Evolutionary conservation across 345 rosid species (phyloP).

Genomic region (Gossypium anomalum): DNA sequence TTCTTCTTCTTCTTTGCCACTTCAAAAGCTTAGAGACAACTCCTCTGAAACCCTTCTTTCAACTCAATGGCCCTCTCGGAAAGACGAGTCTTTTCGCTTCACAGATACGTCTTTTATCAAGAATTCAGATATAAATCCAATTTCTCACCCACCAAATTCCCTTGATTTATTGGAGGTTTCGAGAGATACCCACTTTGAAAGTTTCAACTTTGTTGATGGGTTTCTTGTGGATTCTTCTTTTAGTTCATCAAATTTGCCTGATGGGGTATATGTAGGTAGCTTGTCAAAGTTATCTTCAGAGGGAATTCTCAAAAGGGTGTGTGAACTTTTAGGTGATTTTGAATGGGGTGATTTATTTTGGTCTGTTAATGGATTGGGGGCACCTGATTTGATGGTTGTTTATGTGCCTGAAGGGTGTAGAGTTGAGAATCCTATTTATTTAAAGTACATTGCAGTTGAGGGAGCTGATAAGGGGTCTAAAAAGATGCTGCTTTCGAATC

Average conservation of each 20-base stretch:
- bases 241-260: conserved; percentile 52
- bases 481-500: conserved; percentile 74
- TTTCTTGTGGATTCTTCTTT: conserved; percentile 48
- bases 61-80: conserved; percentile 84
- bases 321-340: conserved; percentile 44
- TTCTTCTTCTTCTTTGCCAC: conserved; percentile 33
- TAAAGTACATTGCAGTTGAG: conserved; percentile 66
- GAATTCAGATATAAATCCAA: conserved; percentile 56
- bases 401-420: conserved; percentile 80
- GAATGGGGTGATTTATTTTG: conserved; percentile 80
- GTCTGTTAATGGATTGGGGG: conserved; percentile 87
- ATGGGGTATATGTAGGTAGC: conserved; percentile 75
- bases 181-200: conserved; percentile 38
- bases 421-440: conserved; percentile 57
- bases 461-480: conserved; percentile 53
- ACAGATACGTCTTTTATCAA: conserved; percentile 78
- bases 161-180: conserved; percentile 23
- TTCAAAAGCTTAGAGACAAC: conserved; percentile 65
- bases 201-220: conserved; percentile 63
- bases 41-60: conserved; percentile 66
- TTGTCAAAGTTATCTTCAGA: conserved; percentile 38
- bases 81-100: conserved; percentile 82
- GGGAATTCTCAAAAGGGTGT: conserved; percentile 41
- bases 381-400: conserved; percentile 75
- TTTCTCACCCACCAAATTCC: conserved; percentile 40